Base-by-base conservation (phyloP, 2,329 filamentous ascomycete genomes). In the Pseudogymnoascus destructans region DNA sequence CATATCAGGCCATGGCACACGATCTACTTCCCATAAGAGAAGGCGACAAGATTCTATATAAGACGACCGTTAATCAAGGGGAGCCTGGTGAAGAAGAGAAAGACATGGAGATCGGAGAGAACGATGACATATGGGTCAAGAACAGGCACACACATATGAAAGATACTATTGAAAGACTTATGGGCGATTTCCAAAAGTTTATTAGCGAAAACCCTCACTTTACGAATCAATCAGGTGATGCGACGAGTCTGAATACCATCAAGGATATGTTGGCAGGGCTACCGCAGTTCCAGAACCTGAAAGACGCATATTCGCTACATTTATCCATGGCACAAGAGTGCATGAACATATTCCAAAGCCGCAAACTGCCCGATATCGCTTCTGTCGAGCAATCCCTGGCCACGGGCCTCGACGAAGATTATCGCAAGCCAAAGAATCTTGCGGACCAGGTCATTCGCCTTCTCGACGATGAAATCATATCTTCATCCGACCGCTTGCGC, bases 121-220 rank as follows among this genome's bases (percentile, higher is more conserved):
- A 89, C 66, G 93, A 98, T 73, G 87, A 85, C 69, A 87, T 98
- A 52, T 98, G 93, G 93, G 85, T 95, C 21, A 88, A 93, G 61
- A 95, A 95, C 68, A 81, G 93, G 58, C 93, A 98, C 72, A 80
- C 84, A 57, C 93, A 98, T 72, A 98, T 98, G 93, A 95, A 95
- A 70, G 91, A 97, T 70, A 93, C 93, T 2, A 91, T 97, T 66
- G 88, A 92, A 68, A 95, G 92, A 71, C 77, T 98, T 61, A 93
- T 92, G 77, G 80, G 83, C 59, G 92, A 97, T 69, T 97, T 98
- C 68, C 85, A 90, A 66, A 91, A 85, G 68, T 98, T 98, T 73
- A 80, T 95, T 66, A 82, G 85, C 42, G 85, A 93, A 61, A 95
- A 98, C 69, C 87, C 91, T 11, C 89, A 97, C 68, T 97, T 97